Conservation (phyloP, 495 filamentous ascomycete genomes). For the Xylaria palmicola region DNA sequence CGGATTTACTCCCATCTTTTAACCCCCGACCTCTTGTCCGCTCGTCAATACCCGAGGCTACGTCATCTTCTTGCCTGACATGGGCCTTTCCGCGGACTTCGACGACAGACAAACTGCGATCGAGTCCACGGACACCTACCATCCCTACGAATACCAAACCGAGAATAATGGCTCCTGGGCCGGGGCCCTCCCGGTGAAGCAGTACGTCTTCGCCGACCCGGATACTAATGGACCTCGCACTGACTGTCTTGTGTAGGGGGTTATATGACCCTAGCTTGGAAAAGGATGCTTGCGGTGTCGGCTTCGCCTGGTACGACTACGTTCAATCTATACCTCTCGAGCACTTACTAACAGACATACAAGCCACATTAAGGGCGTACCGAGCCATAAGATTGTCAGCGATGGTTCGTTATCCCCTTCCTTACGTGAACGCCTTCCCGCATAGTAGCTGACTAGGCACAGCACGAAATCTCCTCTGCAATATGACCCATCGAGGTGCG, state of each 20-base stretch:
- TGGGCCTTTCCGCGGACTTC: conserved; percentile 57
- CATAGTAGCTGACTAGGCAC: conserved; percentile 19
- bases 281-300: conserved; percentile 99
- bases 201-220: conserved; percentile 47
- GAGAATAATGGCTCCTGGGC: conserved; percentile 94
- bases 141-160: conserved; percentile 78
- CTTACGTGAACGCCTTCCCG: not conserved
- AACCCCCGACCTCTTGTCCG: conserved; percentile 7
- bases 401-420: conserved; percentile 70
- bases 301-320: conserved; percentile 86
- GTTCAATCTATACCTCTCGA: not conserved
- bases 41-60: not conserved
- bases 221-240: conserved; percentile 1
- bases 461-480: conserved; percentile 94
- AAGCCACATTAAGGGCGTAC: conserved; percentile 95
- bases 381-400: conserved; percentile 98
- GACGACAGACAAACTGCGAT: conserved; percentile 55
- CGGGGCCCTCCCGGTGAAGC: conserved; percentile 89
- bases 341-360: conserved; percentile 15
- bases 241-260: conserved; percentile 50
- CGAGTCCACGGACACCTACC: conserved; percentile 53
- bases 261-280: conserved; percentile 95
- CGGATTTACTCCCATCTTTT: not conserved
- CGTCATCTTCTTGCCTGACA: conserved; percentile 51
- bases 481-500: conserved; percentile 99